Base-by-base conservation (phyloP, 2,329 filamentous ascomycete genomes). In the Tolypocladium paradoxum region DNA sequence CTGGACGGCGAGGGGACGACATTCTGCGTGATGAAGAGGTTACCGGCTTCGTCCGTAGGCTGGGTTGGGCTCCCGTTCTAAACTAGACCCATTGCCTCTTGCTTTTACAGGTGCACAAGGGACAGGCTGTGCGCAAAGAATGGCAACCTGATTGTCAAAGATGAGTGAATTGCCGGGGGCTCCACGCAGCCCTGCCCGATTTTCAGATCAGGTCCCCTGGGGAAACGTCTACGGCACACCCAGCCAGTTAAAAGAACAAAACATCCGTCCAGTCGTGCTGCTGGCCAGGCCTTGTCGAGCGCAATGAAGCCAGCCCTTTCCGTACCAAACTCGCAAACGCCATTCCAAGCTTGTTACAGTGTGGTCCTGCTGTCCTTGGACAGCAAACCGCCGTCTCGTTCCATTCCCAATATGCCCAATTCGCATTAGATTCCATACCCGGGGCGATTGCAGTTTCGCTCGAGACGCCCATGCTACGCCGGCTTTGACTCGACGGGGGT, bases 1-100 rank as follows among this genome's bases (percentile, higher is more conserved):
- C 84, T 2, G 83, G 82, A 1, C 71, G 84, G 51, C 68, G 72
- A 11, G 82, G 78, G 2, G 66, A 63, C 5, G 82, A 88, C 27
- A 75, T 87, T 3, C 70, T 88, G 48, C 65, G 61, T 24, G 83
- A 88, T 58, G 82, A 86, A 60, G 76, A 76, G 0, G 79, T 87
- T 2, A 63, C 70, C 22, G 74, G 72, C 1, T 87, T 80, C 63
- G 63, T 77, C 6, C 73, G 74, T 5, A 71, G 84, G 52, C 80
- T 76, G 61, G 82, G 82, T 6, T 88, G 84, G 84, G 74, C 61
- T 43, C 68, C 74, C 4, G 67, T 76, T 3, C 48, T 76, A 52
- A 69, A 69, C 24, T 72, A 57, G 64, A 6, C 20, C 20, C 20
- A 16, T 46, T 22, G 24, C n/a, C 16, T 27, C 18, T 35, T 31